Percentiles rank a stretch among this genome's conserved stretches.
Evolutionary conservation across 306 rosid species (phyloP).

Genomic region (Castanea sativa): DNA sequence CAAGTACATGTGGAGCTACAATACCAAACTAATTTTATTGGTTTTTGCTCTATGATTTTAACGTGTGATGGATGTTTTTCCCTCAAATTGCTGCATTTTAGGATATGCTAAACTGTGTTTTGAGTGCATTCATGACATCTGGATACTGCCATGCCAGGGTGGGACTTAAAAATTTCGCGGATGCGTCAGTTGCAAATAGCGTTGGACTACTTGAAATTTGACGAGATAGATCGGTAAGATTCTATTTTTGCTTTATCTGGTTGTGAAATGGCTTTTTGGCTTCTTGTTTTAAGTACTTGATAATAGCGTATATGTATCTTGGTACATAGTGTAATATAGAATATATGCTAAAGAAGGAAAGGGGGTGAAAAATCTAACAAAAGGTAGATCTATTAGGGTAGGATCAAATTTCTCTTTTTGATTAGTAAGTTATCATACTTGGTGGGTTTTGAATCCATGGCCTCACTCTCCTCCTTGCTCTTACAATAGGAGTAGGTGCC

Average conservation of each 20-base stretch:
- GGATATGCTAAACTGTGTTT: conserved; percentile 11
- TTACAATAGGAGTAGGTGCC: no score
- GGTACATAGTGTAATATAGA: neutral
- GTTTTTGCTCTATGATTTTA: neutral
- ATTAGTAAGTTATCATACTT: no score
- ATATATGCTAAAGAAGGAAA: neutral
- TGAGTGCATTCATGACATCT: conserved; percentile 31
- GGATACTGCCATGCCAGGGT: conserved; percentile 59
- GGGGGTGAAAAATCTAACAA: neutral
- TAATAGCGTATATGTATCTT: conserved; percentile 4
- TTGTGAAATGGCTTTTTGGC: conserved; percentile 2
- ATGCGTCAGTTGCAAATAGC: conserved; percentile 77
- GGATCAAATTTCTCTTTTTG: neutral
- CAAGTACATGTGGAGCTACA: neutral
- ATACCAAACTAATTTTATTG: conserved; percentile 7
- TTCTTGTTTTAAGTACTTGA: neutral
- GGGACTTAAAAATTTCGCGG: conserved; percentile 82
- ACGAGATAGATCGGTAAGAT: conserved; percentile 78
- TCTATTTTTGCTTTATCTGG: conserved; percentile 20
- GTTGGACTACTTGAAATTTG: conserved; percentile 81
- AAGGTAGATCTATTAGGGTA: neutral
- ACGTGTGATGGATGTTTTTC: conserved; percentile 1
- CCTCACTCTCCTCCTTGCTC: no score
- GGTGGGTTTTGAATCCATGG: no score
- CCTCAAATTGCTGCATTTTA: conserved; percentile 16